These are phyloP conservation scores for Diutina catenulata DNA, from an alignment of 1,139 yeast species.

Conservation along the genomic window DNA sequence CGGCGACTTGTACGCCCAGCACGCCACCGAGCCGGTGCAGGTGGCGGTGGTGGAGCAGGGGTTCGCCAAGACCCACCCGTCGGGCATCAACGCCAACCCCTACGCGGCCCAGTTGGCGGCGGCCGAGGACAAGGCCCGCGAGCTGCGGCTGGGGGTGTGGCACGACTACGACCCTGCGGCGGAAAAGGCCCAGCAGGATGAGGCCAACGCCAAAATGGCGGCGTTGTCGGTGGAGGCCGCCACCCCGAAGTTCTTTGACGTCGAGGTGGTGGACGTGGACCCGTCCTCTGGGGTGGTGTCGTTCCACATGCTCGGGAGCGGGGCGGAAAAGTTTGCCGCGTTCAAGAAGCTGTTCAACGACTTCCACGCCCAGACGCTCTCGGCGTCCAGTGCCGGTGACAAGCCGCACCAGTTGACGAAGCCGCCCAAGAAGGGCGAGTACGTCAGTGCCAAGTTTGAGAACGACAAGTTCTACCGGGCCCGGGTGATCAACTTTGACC, in stretches of 20 bases:
- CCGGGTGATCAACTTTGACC: slow-evolving; percentile 39
- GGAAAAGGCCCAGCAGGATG: slow-evolving; percentile 15
- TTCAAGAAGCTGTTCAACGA: slow-evolving; percentile 38
- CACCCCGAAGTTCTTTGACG: slow-evolving; percentile 44
- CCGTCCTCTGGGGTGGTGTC: slow-evolving; percentile 35
- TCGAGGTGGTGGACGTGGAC: slow-evolving; percentile 45
- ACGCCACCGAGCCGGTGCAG: slow-evolving; percentile 45
- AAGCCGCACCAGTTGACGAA: slow-evolving; percentile 34
- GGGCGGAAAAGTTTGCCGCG: slow-evolving; percentile 20
- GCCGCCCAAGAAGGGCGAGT: slow-evolving; percentile 45
- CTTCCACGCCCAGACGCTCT: slow-evolving; percentile 29
- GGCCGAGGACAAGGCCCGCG: slow-evolving; percentile 56
- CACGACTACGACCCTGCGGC: slow-evolving; percentile 35
- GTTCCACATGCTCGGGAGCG: slow-evolving; percentile 32
- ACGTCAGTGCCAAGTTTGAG: slow-evolving; percentile 47
- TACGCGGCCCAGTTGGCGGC: slow-evolving; percentile 39
- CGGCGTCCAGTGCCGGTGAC: slow-evolving; percentile 30
- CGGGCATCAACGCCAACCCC: slow-evolving; percentile 50
- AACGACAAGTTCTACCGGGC: slow-evolving; percentile 55
- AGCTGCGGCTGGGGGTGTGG: slow-evolving; percentile 56
- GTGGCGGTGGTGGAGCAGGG: slow-evolving; percentile 53
- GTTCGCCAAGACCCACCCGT: slow-evolving; percentile 51
- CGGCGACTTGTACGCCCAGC: slow-evolving; percentile 52
- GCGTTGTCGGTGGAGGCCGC: slow-evolving; percentile 17
- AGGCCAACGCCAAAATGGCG: slow-evolving; percentile 11